Evolutionary conservation across 2,329 filamentous ascomycete species (phyloP), one percentile per base, ranked within the genome.

Genomic region (Chaetomium sp.): DNA sequence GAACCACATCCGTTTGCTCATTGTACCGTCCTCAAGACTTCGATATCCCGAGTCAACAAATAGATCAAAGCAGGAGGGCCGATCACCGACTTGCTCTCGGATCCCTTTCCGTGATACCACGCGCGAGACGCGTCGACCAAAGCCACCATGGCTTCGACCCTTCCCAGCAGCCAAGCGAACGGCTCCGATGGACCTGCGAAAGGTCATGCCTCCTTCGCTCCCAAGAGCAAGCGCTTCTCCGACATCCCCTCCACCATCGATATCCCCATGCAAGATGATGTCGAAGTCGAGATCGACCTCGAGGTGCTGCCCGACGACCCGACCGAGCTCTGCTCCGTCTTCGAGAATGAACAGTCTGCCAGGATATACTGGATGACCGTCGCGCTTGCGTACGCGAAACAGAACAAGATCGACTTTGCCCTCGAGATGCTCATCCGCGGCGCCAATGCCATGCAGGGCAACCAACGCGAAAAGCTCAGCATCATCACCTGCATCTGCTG

Each of bases 351-450:
- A 77, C 88, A 90, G 73, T 93, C 93, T 19, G 90, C 92, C 45
- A 93, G 94, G 73, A 92, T 89, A 60, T 96, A 96, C 71, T 99
- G 96, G 96, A 94, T 99, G 83, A 94, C 92, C n/a, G 95, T 98
- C 70, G 91, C 96, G 50, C 84, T 98, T 65, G 94, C 94, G 56
- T 99, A 99, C 75, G 94, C 95, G 49, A 99, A 98, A 80, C 92
- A 97, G 79, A 89, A 90, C 74, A 96, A 96, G 79, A 87, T 95
- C 67, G 93, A 97, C 74, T 91, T 95, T 79, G 87, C 87, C 64
- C 89, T 90, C 71, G 87, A 90, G 76, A 88, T 89, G 81, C 80
- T 90, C 70, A 87, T 88, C 57, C 90, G 91, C 72, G 92, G 91
- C 57, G 82, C 92, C 71, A 84, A 85, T 66, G 91, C 90, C 67